A percentile compares a stretch with the other conserved stretches of the same genome.
Evolutionary conservation across 768 basidiomycete genomes (phyloP).

Genomic region (Psilocybe cyanescens): DNA sequence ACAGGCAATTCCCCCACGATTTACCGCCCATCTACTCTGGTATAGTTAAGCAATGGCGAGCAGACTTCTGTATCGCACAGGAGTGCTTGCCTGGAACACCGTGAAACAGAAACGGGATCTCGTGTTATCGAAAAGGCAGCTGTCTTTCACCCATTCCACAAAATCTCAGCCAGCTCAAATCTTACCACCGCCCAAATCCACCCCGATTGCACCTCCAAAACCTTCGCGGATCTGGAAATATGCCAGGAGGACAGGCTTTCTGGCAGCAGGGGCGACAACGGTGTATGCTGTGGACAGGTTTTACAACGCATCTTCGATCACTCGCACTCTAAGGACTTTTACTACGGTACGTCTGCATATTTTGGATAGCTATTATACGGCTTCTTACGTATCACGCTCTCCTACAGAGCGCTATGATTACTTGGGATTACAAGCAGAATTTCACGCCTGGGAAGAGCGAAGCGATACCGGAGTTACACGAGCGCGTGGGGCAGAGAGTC

Average conservation of each 20-base stretch:
- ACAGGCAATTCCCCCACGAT: constrained; percentile 12
- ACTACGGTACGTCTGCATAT: constrained; percentile 42
- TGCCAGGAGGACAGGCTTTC: constrained; percentile 34
- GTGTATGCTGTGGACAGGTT: constrained; percentile 49
- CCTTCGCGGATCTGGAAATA: neutral
- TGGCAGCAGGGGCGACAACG: constrained; percentile 39
- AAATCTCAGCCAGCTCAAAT: neutral
- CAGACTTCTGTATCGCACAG: neutral
- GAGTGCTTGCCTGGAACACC: neutral
- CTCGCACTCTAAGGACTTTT: constrained; percentile 55
- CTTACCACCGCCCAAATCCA: neutral
- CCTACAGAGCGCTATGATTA: constrained; percentile 66
- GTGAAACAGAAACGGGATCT: neutral
- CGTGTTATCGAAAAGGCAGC: neutral
- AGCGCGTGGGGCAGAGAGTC: constrained; percentile 82
- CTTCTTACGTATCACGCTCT: too few species aligned
- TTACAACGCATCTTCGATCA: constrained; percentile 62
- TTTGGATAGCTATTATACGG: neutral
- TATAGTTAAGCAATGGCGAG: neutral
- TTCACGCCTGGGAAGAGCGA: constrained; percentile 75
- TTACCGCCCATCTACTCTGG: neutral
- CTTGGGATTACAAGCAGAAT: constrained; percentile 86
- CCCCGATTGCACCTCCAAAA: constrained; percentile 13
- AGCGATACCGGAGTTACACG: constrained; percentile 78
- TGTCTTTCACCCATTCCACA: neutral